Conservation (phyloP, 2,329 filamentous ascomycete species). For the Atkinsonella hypoxylon region DNA sequence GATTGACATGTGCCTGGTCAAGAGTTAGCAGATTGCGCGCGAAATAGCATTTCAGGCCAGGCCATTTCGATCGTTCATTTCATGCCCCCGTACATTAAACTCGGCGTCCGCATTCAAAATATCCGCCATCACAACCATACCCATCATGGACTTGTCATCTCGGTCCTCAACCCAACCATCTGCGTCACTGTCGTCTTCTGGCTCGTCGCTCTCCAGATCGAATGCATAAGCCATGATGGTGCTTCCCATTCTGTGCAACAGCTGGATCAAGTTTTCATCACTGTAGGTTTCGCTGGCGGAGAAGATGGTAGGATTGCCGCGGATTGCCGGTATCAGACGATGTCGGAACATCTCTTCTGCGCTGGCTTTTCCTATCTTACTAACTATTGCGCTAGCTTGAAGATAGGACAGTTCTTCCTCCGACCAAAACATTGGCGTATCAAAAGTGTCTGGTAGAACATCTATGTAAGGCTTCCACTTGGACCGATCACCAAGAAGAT, state of each 20-base stretch:
- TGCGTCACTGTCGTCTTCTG: constrained; percentile 45
- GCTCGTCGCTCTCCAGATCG: constrained; percentile 53
- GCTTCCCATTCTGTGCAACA: constrained; percentile 73
- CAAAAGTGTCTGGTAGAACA: constrained; percentile 58
- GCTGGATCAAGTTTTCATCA: constrained; percentile 33
- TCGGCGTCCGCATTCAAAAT: constrained; percentile 81
- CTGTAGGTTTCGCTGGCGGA: constrained; percentile 18
- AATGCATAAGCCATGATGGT: constrained; percentile 92
- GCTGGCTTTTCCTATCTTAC: constrained; percentile 62
- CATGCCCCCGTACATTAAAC: constrained; percentile 52
- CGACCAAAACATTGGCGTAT: constrained; percentile 87
- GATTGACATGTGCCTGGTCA: constrained; percentile 39
- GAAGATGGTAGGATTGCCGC: constrained; percentile 33
- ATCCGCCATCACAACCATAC: constrained; percentile 85
- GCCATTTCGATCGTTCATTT: neutral
- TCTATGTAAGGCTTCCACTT: constrained; percentile 69
- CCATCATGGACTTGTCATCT: constrained; percentile 50
- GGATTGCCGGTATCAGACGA: constrained; percentile 39
- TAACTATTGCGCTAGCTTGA: constrained; percentile 63
- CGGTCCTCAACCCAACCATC: constrained; percentile 56
- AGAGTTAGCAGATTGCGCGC: neutral
- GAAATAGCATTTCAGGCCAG: too few species aligned
- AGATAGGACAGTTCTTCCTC: constrained; percentile 56
- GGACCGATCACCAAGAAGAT: constrained; percentile 44
- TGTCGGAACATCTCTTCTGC: constrained; percentile 58